phyloP scores from a whole-genome alignment of 2,329 filamentous ascomycete species.

The Tolypocladium capitatum region DNA sequence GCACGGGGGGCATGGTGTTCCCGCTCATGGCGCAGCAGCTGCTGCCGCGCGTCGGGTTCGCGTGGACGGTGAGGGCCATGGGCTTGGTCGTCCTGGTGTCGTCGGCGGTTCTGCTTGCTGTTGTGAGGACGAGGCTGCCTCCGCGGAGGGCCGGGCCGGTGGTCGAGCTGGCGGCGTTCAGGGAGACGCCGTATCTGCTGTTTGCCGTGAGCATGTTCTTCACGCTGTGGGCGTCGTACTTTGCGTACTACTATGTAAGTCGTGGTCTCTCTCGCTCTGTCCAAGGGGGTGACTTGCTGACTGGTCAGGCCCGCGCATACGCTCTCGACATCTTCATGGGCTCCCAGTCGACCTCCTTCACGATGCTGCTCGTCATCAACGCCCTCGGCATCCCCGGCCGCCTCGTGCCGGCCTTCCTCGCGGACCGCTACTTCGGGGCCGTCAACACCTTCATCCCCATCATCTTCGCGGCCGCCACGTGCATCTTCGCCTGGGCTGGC shows the following conservation, averaged over 20 bases:
- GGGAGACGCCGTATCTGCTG: constrained; percentile 28
- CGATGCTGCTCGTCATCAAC: constrained; percentile 46
- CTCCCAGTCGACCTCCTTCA: constrained; percentile 36
- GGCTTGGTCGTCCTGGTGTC: constrained; percentile 43
- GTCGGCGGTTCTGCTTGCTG: constrained; percentile 22
- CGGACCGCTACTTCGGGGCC: constrained; percentile 38
- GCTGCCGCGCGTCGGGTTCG: constrained; percentile 46
- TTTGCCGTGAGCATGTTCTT: constrained; percentile 23
- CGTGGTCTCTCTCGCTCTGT: too few relatives aligned
- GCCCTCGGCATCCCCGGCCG: constrained; percentile 43
- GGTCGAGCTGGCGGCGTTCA: constrained; percentile 37
- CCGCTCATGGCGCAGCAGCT: constrained; percentile 43
- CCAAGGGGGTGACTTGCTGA: not conserved
- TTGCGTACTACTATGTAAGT: constrained; percentile 34
- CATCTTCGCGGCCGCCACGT: constrained; percentile 31
- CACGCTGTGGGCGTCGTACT: constrained; percentile 35
- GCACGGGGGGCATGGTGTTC: constrained; percentile 50
- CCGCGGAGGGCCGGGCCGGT: constrained; percentile 35
- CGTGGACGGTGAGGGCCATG: constrained; percentile 50
- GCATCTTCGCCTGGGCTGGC: constrained; percentile 38
- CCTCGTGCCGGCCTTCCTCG: constrained; percentile 39
- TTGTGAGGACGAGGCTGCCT: constrained; percentile 34
- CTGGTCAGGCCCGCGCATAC: constrained; percentile 22
- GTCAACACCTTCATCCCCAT: constrained; percentile 42
- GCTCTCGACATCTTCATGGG: constrained; percentile 29